Base-by-base conservation (phyloP, 371 early-diverging fungal genomes). In the Syncephalastrum contaminatum region DNA sequence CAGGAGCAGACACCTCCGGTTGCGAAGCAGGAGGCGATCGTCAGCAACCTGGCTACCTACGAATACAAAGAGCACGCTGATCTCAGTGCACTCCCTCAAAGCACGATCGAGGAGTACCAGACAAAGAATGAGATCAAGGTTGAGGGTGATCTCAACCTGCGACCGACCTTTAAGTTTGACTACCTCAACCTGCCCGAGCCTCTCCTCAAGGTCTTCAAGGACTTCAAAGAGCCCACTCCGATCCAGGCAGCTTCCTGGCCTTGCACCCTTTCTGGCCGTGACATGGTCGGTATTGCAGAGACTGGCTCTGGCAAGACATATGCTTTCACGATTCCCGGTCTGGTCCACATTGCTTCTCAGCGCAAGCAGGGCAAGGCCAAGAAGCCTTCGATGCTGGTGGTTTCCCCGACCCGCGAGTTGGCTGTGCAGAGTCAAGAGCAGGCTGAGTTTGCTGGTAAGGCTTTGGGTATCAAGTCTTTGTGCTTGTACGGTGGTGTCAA, bases 161-260 rank as follows among this genome's bases (percentile, higher is more conserved):
- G 86, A 48, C 96, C 95, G 36, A 89, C 87, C 54, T 69, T 91
- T 48, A 80, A 88, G 53, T 95, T 97, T 57, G 58, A 62, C 27
- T 83, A 92, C 52, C 84, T 93, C 18, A 78, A 83, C 22, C 85
- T 95, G 60, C 86, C 88, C 41, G 52, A 67, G 2, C 72, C 82
- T 46, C 73, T 99, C 48, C 70, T 96, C 48, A 77, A 86, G 21
- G 86, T 89, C 25, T 90, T 97, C 67, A 76, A 84, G 69, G 87
- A 89, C 20, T 99, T 96, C 73, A 70, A 83, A 19, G 77, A 79
- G 16, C 99, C 99, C 3, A 98, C 99, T 4, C 89, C 98, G 4
- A 99, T 99, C 58, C 99, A 99, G 80, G 89, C 95, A 8, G 92
- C 94, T 49, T 98, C 95, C 67, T 90, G 91, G 90, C 90, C 92